Conservation (phyloP, 139 green algal species). For the Monoraphidium neglectum region DNA sequence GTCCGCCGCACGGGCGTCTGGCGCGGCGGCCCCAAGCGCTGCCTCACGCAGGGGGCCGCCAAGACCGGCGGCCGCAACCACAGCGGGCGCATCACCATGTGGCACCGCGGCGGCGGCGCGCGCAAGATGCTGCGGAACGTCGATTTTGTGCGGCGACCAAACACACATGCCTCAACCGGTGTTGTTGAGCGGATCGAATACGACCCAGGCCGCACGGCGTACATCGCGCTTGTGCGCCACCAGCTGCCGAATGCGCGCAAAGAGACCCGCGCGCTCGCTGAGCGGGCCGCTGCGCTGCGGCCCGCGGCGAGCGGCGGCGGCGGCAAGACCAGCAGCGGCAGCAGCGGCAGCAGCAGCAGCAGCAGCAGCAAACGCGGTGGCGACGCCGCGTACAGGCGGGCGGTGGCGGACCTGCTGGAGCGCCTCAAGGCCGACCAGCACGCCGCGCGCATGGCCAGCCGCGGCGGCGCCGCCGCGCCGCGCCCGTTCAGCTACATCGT, state of each 20-base stretch:
- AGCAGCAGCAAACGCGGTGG: background rate
- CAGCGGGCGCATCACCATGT: constrained; percentile 68
- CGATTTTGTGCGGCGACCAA: constrained; percentile 18
- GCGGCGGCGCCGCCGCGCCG: background rate
- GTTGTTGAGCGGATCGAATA: constrained; percentile 90
- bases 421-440: background rate
- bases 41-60: constrained; percentile 39
- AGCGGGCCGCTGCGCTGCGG: no score
- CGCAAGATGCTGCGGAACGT: constrained; percentile 75
- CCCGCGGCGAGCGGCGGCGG: background rate
- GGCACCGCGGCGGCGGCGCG: constrained; percentile 78
- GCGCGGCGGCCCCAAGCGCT: constrained; percentile 38
- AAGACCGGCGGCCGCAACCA: constrained; percentile 77
- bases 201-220: constrained; percentile 89
- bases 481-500: constrained; percentile 74
- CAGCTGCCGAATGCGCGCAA: background rate
- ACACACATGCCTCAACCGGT: background rate
- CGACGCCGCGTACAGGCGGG: background rate
- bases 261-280: no score
- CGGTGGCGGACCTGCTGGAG: no score
- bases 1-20: constrained; percentile 60
- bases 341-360: background rate
- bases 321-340: background rate
- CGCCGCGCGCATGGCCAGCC: no score
- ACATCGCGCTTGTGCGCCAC: constrained; percentile 87